Conservation (phyloP, 2,329 filamentous ascomycete genomes). For the Penicillium sp. region DNA sequence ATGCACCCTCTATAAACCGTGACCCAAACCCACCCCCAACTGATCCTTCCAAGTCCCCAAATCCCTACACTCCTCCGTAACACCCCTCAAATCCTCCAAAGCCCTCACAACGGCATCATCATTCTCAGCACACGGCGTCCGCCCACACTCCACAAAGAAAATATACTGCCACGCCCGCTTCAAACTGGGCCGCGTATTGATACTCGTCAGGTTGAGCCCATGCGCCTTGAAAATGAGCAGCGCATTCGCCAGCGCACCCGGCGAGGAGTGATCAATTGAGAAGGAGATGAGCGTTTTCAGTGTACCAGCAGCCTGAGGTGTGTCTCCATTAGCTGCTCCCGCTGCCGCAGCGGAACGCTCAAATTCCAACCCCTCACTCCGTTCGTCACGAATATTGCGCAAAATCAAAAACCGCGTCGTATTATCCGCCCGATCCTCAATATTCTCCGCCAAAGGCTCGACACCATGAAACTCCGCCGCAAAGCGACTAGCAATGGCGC, state of each 20-base stretch:
- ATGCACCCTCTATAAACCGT: too few relatives aligned
- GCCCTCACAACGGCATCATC: constrained; percentile 35
- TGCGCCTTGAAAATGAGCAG: constrained; percentile 76
- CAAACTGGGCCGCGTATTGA: constrained; percentile 82
- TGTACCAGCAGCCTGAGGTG: constrained; percentile 18
- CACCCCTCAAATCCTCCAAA: constrained; percentile 37
- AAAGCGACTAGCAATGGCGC: constrained; percentile 76
- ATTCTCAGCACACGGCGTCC: constrained; percentile 41
- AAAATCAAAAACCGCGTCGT: constrained; percentile 54
- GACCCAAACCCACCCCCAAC: constrained; percentile 13
- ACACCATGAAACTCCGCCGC: constrained; percentile 73
- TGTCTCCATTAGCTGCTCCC: too few relatives aligned
- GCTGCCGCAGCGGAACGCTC: constrained; percentile 6
- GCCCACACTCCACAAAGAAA: constrained; percentile 90
- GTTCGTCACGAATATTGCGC: constrained; percentile 38
- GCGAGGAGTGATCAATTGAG: constrained; percentile 74
- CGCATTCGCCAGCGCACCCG: constrained; percentile 82
- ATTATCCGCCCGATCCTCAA: constrained; percentile 53
- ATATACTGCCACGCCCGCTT: constrained; percentile 83
- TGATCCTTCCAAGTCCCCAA: constrained; percentile 48
- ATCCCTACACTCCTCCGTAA: constrained; percentile 45
- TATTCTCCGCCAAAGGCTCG: constrained; percentile 63
- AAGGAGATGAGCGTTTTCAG: constrained; percentile 80
- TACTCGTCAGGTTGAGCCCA: constrained; percentile 83
- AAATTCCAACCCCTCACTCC: constrained; percentile 22